Conservation (phyloP, 257 asterid species). For the Misopates orontium region DNA sequence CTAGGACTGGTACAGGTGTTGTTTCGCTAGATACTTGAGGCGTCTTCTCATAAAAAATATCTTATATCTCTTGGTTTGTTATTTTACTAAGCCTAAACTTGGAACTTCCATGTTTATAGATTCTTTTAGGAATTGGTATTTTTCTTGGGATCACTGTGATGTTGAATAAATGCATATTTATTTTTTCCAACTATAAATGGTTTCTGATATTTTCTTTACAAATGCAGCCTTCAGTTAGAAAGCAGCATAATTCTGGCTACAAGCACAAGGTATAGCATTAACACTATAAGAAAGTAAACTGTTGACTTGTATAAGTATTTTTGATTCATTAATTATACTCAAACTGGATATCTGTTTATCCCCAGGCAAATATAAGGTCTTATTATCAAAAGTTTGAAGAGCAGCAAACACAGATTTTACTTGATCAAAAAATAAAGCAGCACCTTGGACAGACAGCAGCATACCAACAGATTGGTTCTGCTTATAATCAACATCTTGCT, state of each 20-base stretch:
- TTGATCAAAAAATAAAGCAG: conserved; percentile 62
- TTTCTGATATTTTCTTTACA: background rate
- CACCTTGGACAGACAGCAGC: conserved; percentile 63
- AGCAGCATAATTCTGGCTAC: conserved; percentile 73
- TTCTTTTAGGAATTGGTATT: background rate
- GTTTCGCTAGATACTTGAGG: too few relatives aligned
- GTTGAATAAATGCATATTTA: background rate
- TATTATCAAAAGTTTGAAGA: conserved; percentile 68
- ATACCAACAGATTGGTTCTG: conserved; percentile 64
- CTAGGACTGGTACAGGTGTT: too few relatives aligned
- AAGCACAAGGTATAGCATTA: conserved; percentile 57
- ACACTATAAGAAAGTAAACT: background rate
- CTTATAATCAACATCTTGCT: conserved; percentile 67
- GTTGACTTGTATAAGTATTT: conserved; percentile 12
- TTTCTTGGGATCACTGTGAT: background rate
- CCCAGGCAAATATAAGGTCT: conserved; percentile 61
- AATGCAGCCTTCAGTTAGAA: conserved; percentile 62
- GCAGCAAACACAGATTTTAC: conserved; percentile 59
- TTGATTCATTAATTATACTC: background rate
- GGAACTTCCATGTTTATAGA: background rate
- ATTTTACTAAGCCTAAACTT: background rate
- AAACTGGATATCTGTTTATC: background rate
- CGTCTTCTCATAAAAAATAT: too few relatives aligned
- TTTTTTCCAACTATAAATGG: background rate
- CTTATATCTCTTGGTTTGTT: background rate